phyloP scores from a whole-genome alignment of 2,329 filamentous ascomycete species.

The Penicillium sp. region DNA sequence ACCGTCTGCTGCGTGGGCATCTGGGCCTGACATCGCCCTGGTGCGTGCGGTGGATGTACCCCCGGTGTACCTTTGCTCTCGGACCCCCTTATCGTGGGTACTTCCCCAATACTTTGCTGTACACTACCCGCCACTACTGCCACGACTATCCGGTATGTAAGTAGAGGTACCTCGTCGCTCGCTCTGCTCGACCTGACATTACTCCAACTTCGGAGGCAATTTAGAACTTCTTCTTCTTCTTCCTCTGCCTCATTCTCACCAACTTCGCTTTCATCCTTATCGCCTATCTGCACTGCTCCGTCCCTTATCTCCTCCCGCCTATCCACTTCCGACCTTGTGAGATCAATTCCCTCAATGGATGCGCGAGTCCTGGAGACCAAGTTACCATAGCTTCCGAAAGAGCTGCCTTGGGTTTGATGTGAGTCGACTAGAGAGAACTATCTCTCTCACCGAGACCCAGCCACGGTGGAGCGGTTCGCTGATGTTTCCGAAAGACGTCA shows the following conservation, averaged over 20 bases:
- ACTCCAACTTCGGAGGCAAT: slow-evolving; percentile 21
- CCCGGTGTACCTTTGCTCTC: slow-evolving; percentile 9
- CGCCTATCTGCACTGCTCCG: slow-evolving; percentile 28
- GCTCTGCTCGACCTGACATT: neutral
- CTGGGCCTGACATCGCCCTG: slow-evolving; percentile 8
- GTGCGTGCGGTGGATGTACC: slow-evolving; percentile 3
- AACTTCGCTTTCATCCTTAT: slow-evolving; percentile 5
- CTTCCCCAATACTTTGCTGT: slow-evolving; percentile 9
- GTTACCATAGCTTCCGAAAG: slow-evolving; percentile 4
- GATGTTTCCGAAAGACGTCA: slow-evolving; percentile 11
- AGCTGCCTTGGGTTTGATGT: slow-evolving; percentile 1
- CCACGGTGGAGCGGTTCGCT: neutral
- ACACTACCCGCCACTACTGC: slow-evolving; percentile 14
- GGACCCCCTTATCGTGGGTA: slow-evolving; percentile 12
- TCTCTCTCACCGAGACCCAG: neutral
- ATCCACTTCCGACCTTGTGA: slow-evolving; percentile 21
- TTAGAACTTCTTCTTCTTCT: slow-evolving; percentile 16
- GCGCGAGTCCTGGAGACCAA: slow-evolving; percentile 9
- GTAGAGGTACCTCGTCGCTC: slow-evolving; percentile 20
- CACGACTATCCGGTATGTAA: slow-evolving; percentile 13
- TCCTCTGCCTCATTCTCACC: slow-evolving; percentile 1
- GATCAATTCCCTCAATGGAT: slow-evolving; percentile 19
- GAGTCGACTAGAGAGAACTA: neutral
- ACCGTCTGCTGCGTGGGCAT: slow-evolving; percentile 13
- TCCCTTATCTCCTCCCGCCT: slow-evolving; percentile 33